These are phyloP conservation scores for Agapanthus africanus DNA, from an alignment of 106 monocot species.

Conservation along the genomic window DNA sequence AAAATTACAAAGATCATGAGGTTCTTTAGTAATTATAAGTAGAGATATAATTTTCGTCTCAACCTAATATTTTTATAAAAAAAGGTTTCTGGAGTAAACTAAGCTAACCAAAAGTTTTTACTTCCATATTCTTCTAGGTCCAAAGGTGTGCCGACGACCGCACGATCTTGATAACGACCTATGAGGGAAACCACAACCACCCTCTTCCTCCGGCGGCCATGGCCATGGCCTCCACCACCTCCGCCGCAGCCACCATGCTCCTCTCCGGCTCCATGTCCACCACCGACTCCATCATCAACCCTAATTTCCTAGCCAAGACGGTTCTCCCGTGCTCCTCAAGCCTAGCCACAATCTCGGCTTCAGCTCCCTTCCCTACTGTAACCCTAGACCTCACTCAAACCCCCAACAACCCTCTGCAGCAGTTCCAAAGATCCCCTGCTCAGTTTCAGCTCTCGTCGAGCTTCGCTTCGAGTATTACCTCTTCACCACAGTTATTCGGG, in stretches of 20 bases:
- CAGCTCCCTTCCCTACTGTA: conserved; percentile 72
- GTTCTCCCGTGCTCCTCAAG: conserved; percentile 55
- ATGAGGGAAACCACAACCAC: conserved; percentile 80
- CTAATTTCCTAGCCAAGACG: conserved; percentile 36
- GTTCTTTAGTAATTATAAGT: too few relatives aligned
- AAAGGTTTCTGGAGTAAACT: too few relatives aligned
- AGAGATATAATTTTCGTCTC: too few relatives aligned
- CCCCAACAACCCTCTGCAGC: background rate
- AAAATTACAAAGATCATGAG: too few relatives aligned
- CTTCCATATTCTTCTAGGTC: conserved; percentile 31
- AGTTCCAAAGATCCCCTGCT: background rate
- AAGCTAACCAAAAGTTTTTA: too few relatives aligned
- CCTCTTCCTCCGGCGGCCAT: conserved; percentile 73
- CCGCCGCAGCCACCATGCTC: conserved; percentile 42
- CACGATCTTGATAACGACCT: conserved; percentile 60
- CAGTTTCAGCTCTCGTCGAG: conserved; percentile 22
- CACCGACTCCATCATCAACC: conserved; percentile 22
- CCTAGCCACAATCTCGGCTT: conserved; percentile 74
- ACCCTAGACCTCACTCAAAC: conserved; percentile 62
- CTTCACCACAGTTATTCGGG: conserved; percentile 28
- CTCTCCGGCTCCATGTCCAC: conserved; percentile 25
- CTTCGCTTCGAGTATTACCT: background rate
- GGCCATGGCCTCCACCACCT: conserved; percentile 52
- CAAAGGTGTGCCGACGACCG: conserved; percentile 71
- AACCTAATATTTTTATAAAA: too few relatives aligned